A percentile compares a stretch with the other conserved stretches of the same genome.
Conservation (phyloP, 805 yeast species). For the Clavispora fructus region DNA sequence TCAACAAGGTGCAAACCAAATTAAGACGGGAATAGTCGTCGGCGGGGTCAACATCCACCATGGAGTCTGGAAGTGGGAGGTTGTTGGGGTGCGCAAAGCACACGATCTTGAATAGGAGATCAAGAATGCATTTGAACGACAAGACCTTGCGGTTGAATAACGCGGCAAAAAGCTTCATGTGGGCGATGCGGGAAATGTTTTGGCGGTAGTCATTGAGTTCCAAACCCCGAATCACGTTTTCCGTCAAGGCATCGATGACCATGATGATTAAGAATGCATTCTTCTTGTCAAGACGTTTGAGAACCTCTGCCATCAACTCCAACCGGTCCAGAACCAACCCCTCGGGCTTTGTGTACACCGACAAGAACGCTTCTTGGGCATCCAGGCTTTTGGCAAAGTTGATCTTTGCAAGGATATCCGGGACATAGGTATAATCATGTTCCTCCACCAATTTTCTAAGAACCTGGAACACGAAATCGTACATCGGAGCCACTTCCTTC, state of each 20-base stretch:
- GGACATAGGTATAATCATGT: slow-evolving; percentile 6
- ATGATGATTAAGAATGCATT: slow-evolving; percentile 37
- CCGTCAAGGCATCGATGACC: slow-evolving; percentile 60
- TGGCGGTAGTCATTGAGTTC: slow-evolving; percentile 57
- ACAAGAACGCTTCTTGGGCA: slow-evolving; percentile 24
- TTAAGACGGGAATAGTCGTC: slow-evolving; percentile 70
- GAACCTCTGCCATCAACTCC: slow-evolving; percentile 42
- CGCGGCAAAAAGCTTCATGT: slow-evolving; percentile 55
- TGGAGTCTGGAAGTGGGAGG: slow-evolving; percentile 47
- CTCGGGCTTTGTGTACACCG: slow-evolving; percentile 55
- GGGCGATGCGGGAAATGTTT: slow-evolving; percentile 59
- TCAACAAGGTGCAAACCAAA: slow-evolving; percentile 34
- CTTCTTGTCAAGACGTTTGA: slow-evolving; percentile 24
- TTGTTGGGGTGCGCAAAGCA: slow-evolving; percentile 62
- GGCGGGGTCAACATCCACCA: slow-evolving; percentile 50
- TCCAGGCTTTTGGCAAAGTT: slow-evolving; percentile 42
- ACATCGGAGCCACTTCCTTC: slow-evolving; percentile 1
- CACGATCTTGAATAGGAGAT: slow-evolving; percentile 50
- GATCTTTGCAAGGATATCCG: slow-evolving; percentile 33
- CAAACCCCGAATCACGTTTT: slow-evolving; percentile 58
- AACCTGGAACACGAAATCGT: slow-evolving; percentile 12
- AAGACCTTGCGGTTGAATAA: slow-evolving; percentile 47
- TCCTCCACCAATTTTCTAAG: slow-evolving; percentile 5
- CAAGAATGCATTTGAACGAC: slow-evolving; percentile 41
- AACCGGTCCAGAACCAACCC: slow-evolving; percentile 55